Evolutionary conservation across 2,329 filamentous ascomycete genomes (phyloP), one percentile per base, ranked within the genome.

Genomic region (Ascocoryne sarcoides): DNA sequence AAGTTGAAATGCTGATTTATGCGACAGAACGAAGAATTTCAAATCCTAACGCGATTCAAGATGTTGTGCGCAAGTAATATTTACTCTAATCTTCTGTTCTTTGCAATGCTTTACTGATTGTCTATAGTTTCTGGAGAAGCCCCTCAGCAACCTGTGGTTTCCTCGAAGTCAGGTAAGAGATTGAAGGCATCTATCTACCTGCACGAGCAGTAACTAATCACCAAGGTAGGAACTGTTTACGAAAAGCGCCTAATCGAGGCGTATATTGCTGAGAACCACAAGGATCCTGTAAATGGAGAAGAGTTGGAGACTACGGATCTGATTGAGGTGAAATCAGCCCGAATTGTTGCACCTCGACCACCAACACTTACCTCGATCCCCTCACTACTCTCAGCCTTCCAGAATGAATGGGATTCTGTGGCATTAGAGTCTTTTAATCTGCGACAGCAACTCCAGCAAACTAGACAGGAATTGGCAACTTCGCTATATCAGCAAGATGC

Each of bases 401-500:
- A 98, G 63, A 94, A 94, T 62, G 92, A 98, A 71, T 98, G 92
- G 92, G 92, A 98, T 61, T 82, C 89, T 7, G 68, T 95, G 32
- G 86, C 90, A 10, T 70, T 96, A 26, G 92, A 98, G 66, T 85
- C 87, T 37, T 95, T 88, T 62, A 92, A 86, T 52, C 68, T 96
- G 45, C 83, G 85, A 65, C 85, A 95, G 62, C 87, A 95, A 60
- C 71, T 98, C 47, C 75, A 82, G 37, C 85, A 94, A 60, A 94
- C 89, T 31, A 75, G 90, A 50, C 89, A 95, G 65, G 92, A 98
- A 68, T 76, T 98, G 42, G 87, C 87, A 42, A 92, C 87, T 1
- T 86, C 92, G 0, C 72, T 98, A 17, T 98, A 98, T 65, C 90
- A 96, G 65, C 86, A 96, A 55, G 92, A 98, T 70, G 90, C 92